Conservation (phyloP, 495 filamentous ascomycete genomes). For the Saxophila tyrrhenica region DNA sequence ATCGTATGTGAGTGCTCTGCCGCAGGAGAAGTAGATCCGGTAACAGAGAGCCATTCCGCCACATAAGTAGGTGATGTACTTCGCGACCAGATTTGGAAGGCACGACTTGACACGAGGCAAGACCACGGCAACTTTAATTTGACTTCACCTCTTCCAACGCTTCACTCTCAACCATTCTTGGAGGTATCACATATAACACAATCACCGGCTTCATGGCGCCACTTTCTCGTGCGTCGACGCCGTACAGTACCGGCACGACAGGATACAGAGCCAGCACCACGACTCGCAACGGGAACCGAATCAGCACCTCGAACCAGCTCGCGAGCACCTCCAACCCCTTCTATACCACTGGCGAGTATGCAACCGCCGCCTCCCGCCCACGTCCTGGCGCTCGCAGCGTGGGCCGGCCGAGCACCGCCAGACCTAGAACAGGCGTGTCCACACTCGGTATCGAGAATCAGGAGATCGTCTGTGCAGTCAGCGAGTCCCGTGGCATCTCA, state of each 20-base stretch:
- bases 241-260: slow-evolving; percentile 7
- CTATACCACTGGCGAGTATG: slow-evolving; percentile 15
- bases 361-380: slow-evolving; percentile 28
- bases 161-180: too few relatives aligned
- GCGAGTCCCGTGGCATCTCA: slow-evolving; percentile 74
- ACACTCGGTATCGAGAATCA: slow-evolving; percentile 50
- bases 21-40: too few relatives aligned
- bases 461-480: slow-evolving; percentile 78
- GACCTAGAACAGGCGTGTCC: slow-evolving; percentile 59
- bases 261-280: slow-evolving; percentile 1
- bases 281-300: not conserved
- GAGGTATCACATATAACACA: too few relatives aligned
- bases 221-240: slow-evolving; percentile 8
- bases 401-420: slow-evolving; percentile 31
- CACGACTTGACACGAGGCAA: not conserved
- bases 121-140: not conserved
- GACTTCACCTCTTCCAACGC: not conserved
- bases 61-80: not conserved
- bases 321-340: not conserved
- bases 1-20: too few relatives aligned
- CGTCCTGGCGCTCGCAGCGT: slow-evolving; percentile 37
- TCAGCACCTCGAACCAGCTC: not conserved
- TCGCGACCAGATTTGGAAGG: not conserved
- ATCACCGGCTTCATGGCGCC: slow-evolving; percentile 3
- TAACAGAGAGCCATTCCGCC: not conserved